Conservation (phyloP, 2,329 filamentous ascomycete genomes). For the Pseudogymnoascus destructans region DNA sequence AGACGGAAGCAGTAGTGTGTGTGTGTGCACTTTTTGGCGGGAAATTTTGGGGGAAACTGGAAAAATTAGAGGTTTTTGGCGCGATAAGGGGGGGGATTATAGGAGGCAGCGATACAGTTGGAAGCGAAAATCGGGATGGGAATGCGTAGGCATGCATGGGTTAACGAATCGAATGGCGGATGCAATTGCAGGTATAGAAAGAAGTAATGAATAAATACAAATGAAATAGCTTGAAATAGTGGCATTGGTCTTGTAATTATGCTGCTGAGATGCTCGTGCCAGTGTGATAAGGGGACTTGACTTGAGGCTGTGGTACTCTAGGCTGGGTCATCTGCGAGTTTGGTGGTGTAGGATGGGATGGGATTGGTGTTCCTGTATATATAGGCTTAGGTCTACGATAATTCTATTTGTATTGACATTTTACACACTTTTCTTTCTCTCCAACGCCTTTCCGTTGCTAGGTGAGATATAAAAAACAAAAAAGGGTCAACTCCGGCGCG, state of each 20-base stretch:
- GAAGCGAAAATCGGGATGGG: not conserved
- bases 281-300: not conserved
- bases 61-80: not conserved
- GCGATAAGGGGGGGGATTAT: not conserved
- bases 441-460: not conserved
- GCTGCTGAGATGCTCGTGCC: not conserved
- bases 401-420: not conserved
- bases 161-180: not conserved
- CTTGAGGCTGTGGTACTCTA: not conserved
- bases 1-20: not conserved
- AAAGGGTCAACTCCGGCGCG: not conserved
- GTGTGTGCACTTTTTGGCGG: not conserved
- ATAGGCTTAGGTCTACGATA: not conserved
- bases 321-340: not conserved
- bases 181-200: not conserved
- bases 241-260: not conserved
- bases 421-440: not conserved
- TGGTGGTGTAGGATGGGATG: not conserved
- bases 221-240: not conserved
- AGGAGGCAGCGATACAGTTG: not conserved
- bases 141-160: not conserved
- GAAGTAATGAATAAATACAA: not conserved
- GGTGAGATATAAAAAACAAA: not conserved
- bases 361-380: not conserved
- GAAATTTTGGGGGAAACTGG: not conserved